phyloP scores from a whole-genome alignment of 2,329 filamentous ascomycete species.

The Ceratocystis papillata region DNA sequence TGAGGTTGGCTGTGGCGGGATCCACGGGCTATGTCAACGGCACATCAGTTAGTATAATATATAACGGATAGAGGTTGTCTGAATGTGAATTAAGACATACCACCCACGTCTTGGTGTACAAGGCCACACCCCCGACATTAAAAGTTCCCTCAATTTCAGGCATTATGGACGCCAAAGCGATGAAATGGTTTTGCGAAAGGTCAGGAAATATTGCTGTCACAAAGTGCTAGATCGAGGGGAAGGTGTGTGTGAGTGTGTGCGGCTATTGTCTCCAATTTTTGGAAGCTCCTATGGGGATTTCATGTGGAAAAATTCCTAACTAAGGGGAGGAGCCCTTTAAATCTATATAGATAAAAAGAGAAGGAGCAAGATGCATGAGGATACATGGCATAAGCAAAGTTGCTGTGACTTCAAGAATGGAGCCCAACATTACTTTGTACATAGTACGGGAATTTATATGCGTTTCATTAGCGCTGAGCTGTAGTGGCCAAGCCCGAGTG shows the following conservation, averaged over 20 bases:
- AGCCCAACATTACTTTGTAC: no score
- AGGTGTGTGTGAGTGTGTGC: background rate
- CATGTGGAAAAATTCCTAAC: background rate
- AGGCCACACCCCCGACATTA: slow-evolving; percentile 35
- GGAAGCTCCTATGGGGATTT: background rate
- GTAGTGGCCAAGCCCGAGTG: no score
- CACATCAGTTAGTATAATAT: slow-evolving; percentile 20
- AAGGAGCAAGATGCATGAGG: background rate
- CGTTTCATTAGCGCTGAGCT: no score
- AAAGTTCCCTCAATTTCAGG: slow-evolving; percentile 42
- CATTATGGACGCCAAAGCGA: slow-evolving; percentile 10
- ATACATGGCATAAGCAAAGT: no score
- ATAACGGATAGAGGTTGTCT: background rate
- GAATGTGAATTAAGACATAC: slow-evolving; percentile 34
- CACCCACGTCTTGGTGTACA: slow-evolving; percentile 50
- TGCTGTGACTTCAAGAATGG: no score
- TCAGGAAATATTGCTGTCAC: background rate
- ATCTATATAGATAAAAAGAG: background rate
- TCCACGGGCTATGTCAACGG: slow-evolving; percentile 40
- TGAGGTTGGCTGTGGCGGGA: slow-evolving; percentile 55
- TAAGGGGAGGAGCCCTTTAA: background rate
- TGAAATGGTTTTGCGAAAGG: background rate
- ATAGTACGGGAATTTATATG: no score
- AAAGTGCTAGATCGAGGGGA: background rate
- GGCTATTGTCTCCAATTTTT: background rate